Conservation (phyloP, 2,329 filamentous ascomycete genomes). For the Xylaria sp. region DNA sequence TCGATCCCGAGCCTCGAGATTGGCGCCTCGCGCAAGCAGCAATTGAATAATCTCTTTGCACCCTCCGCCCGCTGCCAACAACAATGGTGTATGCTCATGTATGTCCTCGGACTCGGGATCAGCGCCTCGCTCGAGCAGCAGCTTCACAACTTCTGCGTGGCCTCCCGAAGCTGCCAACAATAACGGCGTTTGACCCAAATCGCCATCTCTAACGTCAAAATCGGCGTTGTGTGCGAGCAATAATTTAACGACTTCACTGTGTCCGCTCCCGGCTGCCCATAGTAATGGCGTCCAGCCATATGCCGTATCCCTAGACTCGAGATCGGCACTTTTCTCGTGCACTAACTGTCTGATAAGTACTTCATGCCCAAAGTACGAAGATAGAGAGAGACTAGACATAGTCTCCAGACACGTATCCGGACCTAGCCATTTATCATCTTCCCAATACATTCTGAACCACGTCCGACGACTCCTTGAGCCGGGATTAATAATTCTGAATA, state of each 20-base stretch:
- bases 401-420: too few species aligned
- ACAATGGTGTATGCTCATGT: not conserved
- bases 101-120: not conserved
- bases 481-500: slow-evolving; percentile 18
- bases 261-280: not conserved
- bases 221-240: not conserved
- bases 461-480: not conserved
- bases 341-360: slow-evolving; percentile 3
- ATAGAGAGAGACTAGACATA: not conserved
- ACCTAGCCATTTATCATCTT: too few species aligned
- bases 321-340: not conserved
- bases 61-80: not conserved
- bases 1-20: not conserved
- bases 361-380: slow-evolving; percentile 12
- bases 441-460: slow-evolving; percentile 14
- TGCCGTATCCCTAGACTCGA: not conserved
- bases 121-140: not conserved
- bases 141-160: not conserved
- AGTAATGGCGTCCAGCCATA: not conserved
- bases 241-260: not conserved
- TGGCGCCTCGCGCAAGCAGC: slow-evolving; percentile 1
- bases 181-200: not conserved
- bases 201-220: not conserved
- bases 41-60: not conserved
- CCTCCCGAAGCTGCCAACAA: slow-evolving; percentile 1